Percentiles rank a stretch among this genome's conserved stretches.
Conservation (phyloP, 2,329 filamentous ascomycete species). For the Aspergillus pseudoterreus region DNA sequence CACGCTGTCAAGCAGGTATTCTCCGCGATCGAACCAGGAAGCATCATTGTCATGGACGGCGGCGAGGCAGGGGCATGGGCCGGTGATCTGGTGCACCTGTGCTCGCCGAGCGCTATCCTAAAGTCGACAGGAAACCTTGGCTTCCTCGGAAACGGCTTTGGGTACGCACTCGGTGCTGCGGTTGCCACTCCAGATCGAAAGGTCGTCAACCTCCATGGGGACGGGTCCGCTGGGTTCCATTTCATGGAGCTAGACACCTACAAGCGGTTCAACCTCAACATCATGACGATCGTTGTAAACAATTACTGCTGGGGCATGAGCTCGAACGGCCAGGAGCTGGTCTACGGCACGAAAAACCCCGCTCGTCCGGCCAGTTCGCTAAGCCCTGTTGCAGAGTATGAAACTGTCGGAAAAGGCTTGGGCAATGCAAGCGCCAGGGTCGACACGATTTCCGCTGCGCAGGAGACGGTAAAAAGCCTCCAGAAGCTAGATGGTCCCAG, state of each 20-base stretch:
- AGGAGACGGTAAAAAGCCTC: constrained; percentile 30
- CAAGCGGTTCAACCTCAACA: constrained; percentile 36
- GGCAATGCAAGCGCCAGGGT: constrained; percentile 28
- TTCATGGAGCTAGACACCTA: constrained; percentile 46
- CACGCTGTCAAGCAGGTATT: constrained; percentile 39
- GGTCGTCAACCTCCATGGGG: constrained; percentile 45
- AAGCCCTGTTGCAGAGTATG: constrained; percentile 33
- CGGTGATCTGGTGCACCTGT: constrained; percentile 39
- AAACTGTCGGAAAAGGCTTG: constrained; percentile 41
- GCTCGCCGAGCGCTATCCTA: constrained; percentile 34
- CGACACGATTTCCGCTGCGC: constrained; percentile 25
- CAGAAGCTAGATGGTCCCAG: constrained; percentile 25
- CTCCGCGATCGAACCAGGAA: constrained; percentile 28
- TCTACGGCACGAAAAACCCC: constrained; percentile 34
- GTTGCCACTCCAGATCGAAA: constrained; percentile 37
- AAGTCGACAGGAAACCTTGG: constrained; percentile 34
- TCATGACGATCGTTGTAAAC: constrained; percentile 44
- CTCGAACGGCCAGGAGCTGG: constrained; percentile 42
- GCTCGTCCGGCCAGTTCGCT: constrained; percentile 30
- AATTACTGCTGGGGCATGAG: constrained; percentile 48
- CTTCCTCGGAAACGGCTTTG: constrained; percentile 47
- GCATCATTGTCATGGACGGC: constrained; percentile 36
- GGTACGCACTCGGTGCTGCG: constrained; percentile 43
- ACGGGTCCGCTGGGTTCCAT: constrained; percentile 46
- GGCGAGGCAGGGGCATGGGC: constrained; percentile 27